phyloP scores from a whole-genome alignment of 768 basidiomycete genomes.

The Hortiboletus campestris region DNA sequence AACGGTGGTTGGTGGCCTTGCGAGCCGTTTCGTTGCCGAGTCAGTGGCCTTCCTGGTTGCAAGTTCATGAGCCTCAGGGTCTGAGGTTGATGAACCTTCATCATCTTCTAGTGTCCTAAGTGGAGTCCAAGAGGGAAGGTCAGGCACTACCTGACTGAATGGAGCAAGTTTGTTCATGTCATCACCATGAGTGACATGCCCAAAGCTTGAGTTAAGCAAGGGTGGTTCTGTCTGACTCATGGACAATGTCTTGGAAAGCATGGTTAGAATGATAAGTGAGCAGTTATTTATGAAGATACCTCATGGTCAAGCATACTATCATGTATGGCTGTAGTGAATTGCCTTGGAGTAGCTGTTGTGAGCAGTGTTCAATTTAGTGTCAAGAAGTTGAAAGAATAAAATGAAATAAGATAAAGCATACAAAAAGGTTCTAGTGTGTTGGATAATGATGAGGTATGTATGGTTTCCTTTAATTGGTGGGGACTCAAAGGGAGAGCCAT shows the following conservation, averaged over 20 bases:
- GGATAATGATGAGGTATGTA: background rate
- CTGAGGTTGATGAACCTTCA: background rate
- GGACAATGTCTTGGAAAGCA: slow-evolving; percentile 9
- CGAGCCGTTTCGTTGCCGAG: background rate
- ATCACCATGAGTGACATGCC: background rate
- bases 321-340: slow-evolving; percentile 5
- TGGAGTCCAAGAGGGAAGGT: slow-evolving; percentile 28
- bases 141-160: slow-evolving; percentile 2
- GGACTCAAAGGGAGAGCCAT: slow-evolving; percentile 24
- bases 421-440: slow-evolving; percentile 9
- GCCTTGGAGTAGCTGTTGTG: slow-evolving; percentile 19
- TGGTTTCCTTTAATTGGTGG: slow-evolving; percentile 4
- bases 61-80: slow-evolving; percentile 12
- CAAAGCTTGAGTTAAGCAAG: background rate
- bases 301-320: slow-evolving; percentile 1
- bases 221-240: slow-evolving; percentile 4
- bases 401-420: background rate
- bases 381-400: background rate
- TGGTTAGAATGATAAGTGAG: slow-evolving; percentile 1
- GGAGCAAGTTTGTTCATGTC: background rate
- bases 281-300: slow-evolving; percentile 6
- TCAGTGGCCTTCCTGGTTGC: background rate
- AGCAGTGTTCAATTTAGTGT: background rate
- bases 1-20: background rate
- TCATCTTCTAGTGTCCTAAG: background rate